A percentile compares a stretch with the other conserved stretches of the same genome.
Conservation (phyloP, 345 rosid species). For the Punica granatum region DNA sequence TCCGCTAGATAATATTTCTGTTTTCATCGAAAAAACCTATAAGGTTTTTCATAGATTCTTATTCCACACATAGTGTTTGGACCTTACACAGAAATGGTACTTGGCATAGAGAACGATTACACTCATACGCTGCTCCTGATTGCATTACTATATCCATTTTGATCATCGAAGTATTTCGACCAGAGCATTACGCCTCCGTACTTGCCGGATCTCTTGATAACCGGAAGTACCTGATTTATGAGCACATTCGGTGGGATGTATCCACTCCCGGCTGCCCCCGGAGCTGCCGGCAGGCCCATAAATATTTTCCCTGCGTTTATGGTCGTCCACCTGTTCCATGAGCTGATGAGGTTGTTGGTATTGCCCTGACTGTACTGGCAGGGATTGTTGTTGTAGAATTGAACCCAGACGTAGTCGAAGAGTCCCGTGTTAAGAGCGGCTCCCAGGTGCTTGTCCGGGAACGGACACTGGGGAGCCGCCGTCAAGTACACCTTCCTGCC, state of each 20-base stretch:
- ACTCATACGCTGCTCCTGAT: constrained; percentile 22
- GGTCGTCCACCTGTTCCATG: constrained; percentile 50
- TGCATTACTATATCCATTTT: constrained; percentile 39
- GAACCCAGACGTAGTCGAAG: constrained; percentile 51
- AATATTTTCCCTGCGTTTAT: constrained; percentile 27
- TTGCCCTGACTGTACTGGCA: constrained; percentile 36
- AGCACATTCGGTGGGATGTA: constrained; percentile 41
- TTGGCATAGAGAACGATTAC: not conserved
- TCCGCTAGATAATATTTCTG: no score
- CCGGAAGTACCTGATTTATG: constrained; percentile 33
- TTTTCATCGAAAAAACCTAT: no score
- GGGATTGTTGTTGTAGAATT: constrained; percentile 45
- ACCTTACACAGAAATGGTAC: not conserved
- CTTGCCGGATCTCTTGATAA: constrained; percentile 26
- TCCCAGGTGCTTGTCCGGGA: constrained; percentile 38
- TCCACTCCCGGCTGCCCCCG: constrained; percentile 47
- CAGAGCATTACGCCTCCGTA: constrained; percentile 61
- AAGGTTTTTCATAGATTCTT: no score
- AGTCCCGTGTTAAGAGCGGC: constrained; percentile 42
- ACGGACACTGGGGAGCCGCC: constrained; percentile 61
- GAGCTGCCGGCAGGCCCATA: constrained; percentile 51
- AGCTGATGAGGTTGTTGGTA: constrained; percentile 23
- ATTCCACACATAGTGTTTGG: not conserved
- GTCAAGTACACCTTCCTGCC: constrained; percentile 39
- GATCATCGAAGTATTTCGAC: constrained; percentile 40